phyloP scores from a whole-genome alignment of 768 basidiomycete genomes.

The Mycena leptocephala region DNA sequence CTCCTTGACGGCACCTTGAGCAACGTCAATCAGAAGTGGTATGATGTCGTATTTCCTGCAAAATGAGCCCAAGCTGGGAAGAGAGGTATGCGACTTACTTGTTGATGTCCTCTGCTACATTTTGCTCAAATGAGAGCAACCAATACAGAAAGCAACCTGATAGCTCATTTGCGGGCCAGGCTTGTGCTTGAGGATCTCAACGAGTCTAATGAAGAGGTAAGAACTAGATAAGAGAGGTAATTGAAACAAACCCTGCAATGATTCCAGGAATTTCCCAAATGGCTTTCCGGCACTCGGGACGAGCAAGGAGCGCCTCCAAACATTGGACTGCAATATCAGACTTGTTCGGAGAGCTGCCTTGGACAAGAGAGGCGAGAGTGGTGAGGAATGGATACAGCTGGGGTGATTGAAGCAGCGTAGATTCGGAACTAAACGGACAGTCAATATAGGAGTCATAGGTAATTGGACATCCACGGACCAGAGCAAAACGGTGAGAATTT shows the following conservation, averaged over 20 bases:
- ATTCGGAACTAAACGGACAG: slow-evolving; percentile 61
- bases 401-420: slow-evolving; percentile 62
- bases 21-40: slow-evolving; percentile 86
- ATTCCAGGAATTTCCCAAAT: slow-evolving; percentile 86
- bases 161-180: slow-evolving; percentile 96
- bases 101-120: slow-evolving; percentile 90
- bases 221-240: neutral
- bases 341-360: slow-evolving; percentile 74
- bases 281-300: slow-evolving; percentile 84
- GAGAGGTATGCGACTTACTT: slow-evolving; percentile 66
- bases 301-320: slow-evolving; percentile 86
- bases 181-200: slow-evolving; percentile 86
- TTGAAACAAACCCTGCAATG: slow-evolving; percentile 70
- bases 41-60: slow-evolving; percentile 91
- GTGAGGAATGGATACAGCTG: slow-evolving; percentile 75
- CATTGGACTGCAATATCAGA: slow-evolving; percentile 95
- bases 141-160: slow-evolving; percentile 95
- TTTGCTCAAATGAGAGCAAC: slow-evolving; percentile 93
- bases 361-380: slow-evolving; percentile 73
- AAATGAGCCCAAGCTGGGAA: neutral
- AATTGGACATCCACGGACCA: slow-evolving; percentile 64
- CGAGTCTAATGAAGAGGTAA: slow-evolving; percentile 65
- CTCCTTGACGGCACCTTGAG: slow-evolving; percentile 94
- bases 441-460: slow-evolving; percentile 12
- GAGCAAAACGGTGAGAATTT: slow-evolving; percentile 90